These are phyloP conservation scores for Trichoderma orchidacearum DNA, from an alignment of 495 filamentous ascomycete genomes.

Conservation along the genomic window DNA sequence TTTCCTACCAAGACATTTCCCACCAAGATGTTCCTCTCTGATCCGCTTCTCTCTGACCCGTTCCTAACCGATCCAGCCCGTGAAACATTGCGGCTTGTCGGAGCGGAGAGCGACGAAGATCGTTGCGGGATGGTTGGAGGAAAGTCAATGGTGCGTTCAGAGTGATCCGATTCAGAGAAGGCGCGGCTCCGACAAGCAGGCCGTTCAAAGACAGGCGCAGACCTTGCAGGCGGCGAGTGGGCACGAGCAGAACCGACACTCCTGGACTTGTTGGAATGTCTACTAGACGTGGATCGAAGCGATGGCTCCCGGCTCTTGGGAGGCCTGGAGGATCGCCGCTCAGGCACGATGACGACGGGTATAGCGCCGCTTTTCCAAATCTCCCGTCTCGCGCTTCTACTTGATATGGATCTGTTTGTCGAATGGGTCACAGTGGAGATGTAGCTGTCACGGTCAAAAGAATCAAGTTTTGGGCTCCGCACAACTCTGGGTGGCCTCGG, in stretches of 20 bases:
- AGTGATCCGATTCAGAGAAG: slow-evolving; percentile 31
- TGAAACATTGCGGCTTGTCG: slow-evolving; percentile 54
- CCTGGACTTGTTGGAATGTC: slow-evolving; percentile 29
- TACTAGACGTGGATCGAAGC: slow-evolving; percentile 39
- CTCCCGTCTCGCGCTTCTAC: slow-evolving; percentile 39
- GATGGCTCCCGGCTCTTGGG: slow-evolving; percentile 32
- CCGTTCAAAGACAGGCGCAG: slow-evolving; percentile 17
- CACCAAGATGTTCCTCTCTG: too few species aligned
- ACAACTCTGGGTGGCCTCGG: background rate
- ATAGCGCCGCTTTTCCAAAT: slow-evolving; percentile 41
- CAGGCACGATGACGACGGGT: slow-evolving; percentile 59
- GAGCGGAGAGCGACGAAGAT: slow-evolving; percentile 56
- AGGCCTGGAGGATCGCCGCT: slow-evolving; percentile 50
- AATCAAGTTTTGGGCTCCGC: background rate
- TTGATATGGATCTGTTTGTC: slow-evolving; percentile 37
- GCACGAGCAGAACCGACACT: slow-evolving; percentile 27
- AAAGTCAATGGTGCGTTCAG: slow-evolving; percentile 40
- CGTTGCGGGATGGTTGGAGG: slow-evolving; percentile 47
- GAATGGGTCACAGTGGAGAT: slow-evolving; percentile 35
- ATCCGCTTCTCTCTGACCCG: too few species aligned
- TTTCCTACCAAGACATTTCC: too few species aligned
- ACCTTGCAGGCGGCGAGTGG: slow-evolving; percentile 16
- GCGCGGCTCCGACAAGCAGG: slow-evolving; percentile 25
- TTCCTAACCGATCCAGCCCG: too few species aligned
- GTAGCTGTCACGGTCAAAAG: slow-evolving; percentile 28